These are phyloP conservation scores for Chloranthus sessilifolius DNA, from an alignment of 164 flowering plant species.

Conservation along the genomic window DNA sequence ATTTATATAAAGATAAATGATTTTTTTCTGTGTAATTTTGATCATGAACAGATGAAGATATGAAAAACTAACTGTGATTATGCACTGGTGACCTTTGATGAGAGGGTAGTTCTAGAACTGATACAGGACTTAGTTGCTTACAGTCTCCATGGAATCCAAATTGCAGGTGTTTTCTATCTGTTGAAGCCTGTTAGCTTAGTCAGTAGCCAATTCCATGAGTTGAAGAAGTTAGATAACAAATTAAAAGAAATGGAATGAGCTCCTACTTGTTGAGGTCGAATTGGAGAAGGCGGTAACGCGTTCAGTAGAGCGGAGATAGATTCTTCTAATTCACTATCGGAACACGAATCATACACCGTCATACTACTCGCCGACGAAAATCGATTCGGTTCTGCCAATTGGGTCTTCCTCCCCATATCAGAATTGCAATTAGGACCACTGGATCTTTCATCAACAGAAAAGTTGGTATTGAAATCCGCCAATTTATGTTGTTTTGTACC, in stretches of 20 bases:
- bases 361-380: constrained; percentile 35
- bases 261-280: no score
- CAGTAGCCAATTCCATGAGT: constrained; percentile 2
- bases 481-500: constrained; percentile 5
- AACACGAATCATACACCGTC: constrained; percentile 23
- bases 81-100: constrained; percentile 17
- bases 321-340: constrained; percentile 27
- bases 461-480: constrained; percentile 4
- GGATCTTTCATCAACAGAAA: constrained; percentile 4
- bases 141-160: constrained; percentile 23
- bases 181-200: constrained; percentile 26
- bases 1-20: not conserved
- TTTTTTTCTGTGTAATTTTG: no score
- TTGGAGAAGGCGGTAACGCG: constrained; percentile 1
- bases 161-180: constrained; percentile 16
- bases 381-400: constrained; percentile 19
- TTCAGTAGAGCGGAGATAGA: constrained; percentile 7
- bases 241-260: not conserved
- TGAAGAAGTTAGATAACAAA: not conserved
- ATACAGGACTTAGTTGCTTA: constrained; percentile 48
- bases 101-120: constrained; percentile 33
- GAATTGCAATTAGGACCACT: constrained; percentile 3
- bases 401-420: not conserved
- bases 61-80: constrained; percentile 15
- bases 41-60: not conserved